Percentiles rank a stretch among this genome's conserved stretches.
phyloP scores from a whole-genome alignment of 495 filamentous ascomycete genomes.

The Trichoderma orchidacearum region DNA sequence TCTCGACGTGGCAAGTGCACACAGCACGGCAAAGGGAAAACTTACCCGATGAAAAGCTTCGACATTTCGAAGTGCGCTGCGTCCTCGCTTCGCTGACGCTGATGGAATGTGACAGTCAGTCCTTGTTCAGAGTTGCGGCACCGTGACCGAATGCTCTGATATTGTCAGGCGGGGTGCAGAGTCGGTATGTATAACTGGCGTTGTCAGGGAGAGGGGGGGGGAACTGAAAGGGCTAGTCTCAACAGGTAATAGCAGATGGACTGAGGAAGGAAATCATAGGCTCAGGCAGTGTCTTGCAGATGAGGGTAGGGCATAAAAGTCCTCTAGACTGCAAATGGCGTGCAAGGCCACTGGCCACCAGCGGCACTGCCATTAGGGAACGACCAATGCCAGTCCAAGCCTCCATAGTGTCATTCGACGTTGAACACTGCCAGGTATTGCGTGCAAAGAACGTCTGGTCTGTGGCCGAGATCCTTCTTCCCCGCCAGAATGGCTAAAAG shows the following conservation, averaged over 20 bases:
- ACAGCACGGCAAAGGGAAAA: not conserved
- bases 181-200: not conserved
- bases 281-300: not conserved
- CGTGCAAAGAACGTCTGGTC: not conserved
- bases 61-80: slow-evolving; percentile 39
- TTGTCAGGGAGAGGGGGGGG: not conserved
- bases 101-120: not conserved
- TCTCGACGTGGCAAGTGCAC: slow-evolving; percentile 5
- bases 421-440: not conserved
- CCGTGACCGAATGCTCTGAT: not conserved
- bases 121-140: not conserved
- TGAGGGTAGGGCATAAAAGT: not conserved
- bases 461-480: not conserved
- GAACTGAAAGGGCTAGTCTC: not conserved
- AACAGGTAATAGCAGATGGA: not conserved
- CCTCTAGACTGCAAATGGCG: not conserved
- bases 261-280: not conserved
- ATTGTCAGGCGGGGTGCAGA: slow-evolving; percentile 1
- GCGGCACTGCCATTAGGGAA: not conserved
- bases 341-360: not conserved
- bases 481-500: not conserved
- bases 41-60: slow-evolving; percentile 86
- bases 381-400: not conserved
- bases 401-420: not conserved
- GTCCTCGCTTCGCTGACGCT: not conserved